phyloP scores from a whole-genome alignment of 129 eudicot genomes.

The Tanacetum coccineum region DNA sequence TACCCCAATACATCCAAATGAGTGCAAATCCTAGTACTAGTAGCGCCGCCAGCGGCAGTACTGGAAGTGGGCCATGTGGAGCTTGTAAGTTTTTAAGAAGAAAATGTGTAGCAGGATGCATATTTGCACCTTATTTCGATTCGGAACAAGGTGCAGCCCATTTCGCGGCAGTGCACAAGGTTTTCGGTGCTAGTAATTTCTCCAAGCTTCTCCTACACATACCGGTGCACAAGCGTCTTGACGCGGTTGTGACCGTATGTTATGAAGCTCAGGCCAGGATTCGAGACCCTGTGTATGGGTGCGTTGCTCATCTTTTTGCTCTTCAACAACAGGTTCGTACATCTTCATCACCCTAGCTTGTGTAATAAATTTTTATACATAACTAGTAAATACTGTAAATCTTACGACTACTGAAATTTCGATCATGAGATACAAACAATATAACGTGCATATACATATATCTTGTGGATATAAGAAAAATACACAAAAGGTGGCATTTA shows the following conservation, averaged over 20 bases:
- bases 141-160: constrained; percentile 80
- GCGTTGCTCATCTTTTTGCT: constrained; percentile 73
- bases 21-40: constrained; percentile 43
- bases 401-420: too few species aligned
- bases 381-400: too few species aligned
- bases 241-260: constrained; percentile 79
- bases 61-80: constrained; percentile 75
- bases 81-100: constrained; percentile 86
- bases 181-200: constrained; percentile 82
- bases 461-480: too few species aligned
- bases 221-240: constrained; percentile 65
- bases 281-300: constrained; percentile 76
- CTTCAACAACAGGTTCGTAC: constrained; percentile 89
- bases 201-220: constrained; percentile 61
- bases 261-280: constrained; percentile 79
- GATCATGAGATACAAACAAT: too few species aligned
- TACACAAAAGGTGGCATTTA: too few species aligned
- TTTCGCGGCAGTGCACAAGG: constrained; percentile 83
- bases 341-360: background rate
- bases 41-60: constrained; percentile 32
- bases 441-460: too few species aligned
- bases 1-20: constrained; percentile 26
- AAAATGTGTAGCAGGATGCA: constrained; percentile 70
- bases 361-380: too few species aligned
- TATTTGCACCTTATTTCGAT: constrained; percentile 85